A percentile compares a stretch with the other conserved stretches of the same genome.
These are phyloP conservation scores for Colletotrichum liaoningense DNA, from an alignment of 2,329 filamentous ascomycete species.

Conservation along the genomic window DNA sequence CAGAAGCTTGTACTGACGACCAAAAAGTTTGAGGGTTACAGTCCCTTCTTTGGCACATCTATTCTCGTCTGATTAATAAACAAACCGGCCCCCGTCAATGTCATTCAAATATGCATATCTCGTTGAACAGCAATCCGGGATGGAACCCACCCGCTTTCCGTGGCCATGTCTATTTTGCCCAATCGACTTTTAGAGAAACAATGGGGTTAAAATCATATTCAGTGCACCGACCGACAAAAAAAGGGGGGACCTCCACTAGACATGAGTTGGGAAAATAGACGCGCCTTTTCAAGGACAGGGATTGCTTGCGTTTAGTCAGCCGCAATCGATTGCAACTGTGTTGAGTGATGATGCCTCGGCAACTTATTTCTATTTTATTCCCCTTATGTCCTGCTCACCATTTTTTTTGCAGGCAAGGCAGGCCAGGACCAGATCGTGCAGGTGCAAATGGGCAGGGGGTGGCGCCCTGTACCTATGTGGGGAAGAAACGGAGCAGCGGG, in stretches of 20 bases:
- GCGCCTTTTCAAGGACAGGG: slow-evolving; percentile 7
- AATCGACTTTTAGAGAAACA: neutral
- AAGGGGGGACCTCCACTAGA: neutral
- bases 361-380: slow-evolving; percentile 1
- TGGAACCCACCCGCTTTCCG: no score
- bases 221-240: neutral
- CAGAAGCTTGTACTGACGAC: no score
- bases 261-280: neutral
- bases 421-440: neutral
- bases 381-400: neutral
- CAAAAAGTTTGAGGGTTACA: no score
- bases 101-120: no score
- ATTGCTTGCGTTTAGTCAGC: neutral
- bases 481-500: slow-evolving; percentile 8
- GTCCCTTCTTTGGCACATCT: no score
- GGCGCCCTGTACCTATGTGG: slow-evolving; percentile 14
- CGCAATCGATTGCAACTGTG: neutral
- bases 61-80: no score
- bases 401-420: neutral
- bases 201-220: neutral
- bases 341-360: slow-evolving; percentile 32
- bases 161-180: neutral
- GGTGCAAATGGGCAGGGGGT: slow-evolving; percentile 11
- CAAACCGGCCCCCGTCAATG: no score
- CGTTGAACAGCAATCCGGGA: no score